Evolutionary conservation across 176 grass and related monocot genomes (phyloP).

Genomic region (Themeda triandra): DNA sequence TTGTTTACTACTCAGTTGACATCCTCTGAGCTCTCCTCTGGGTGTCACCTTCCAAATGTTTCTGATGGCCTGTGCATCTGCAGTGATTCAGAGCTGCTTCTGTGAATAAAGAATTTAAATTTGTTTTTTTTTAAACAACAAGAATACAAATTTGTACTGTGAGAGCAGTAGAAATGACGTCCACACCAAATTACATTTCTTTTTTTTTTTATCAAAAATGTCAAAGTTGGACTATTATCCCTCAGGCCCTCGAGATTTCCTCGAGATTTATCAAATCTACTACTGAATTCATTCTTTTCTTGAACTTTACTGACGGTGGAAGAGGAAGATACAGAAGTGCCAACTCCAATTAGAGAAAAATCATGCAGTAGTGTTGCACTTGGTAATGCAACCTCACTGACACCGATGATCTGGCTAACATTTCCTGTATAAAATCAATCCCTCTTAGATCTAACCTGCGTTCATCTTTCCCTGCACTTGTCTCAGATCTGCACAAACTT

Average conservation of each 20-base stretch:
- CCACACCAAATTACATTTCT: background rate
- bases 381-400: conserved; percentile 38
- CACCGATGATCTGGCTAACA: conserved; percentile 20
- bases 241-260: too few relatives aligned
- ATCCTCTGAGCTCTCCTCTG: conserved; percentile 30
- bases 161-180: background rate
- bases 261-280: background rate
- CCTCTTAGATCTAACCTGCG: background rate
- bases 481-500: conserved; percentile 33
- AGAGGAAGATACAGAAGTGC: background rate
- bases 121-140: too few relatives aligned
- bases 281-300: background rate
- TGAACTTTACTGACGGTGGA: background rate
- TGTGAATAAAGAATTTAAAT: background rate
- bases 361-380: conserved; percentile 27
- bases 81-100: conserved; percentile 3
- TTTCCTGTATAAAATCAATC: conserved; percentile 4
- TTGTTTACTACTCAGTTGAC: conserved; percentile 44
- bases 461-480: background rate
- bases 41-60: conserved; percentile 31
- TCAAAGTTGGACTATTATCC: background rate
- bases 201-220: background rate
- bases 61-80: conserved; percentile 7
- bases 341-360: background rate
- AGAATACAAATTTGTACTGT: background rate